Evolutionary conservation across 2,329 filamentous ascomycete species (phyloP).

Genomic region (Fusarium subtropicale): DNA sequence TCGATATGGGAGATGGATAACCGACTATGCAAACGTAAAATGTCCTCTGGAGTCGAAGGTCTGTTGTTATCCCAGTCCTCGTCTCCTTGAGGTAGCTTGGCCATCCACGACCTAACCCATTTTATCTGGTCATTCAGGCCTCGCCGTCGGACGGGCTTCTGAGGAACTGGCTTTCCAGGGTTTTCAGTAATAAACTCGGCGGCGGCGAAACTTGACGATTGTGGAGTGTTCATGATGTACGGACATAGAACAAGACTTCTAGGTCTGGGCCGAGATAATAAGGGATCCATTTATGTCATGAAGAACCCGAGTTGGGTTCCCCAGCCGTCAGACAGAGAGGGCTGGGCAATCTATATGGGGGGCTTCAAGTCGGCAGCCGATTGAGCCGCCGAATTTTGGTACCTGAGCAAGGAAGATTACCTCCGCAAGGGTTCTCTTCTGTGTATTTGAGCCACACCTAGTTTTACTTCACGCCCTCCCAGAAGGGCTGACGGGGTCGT

Average conservation of each 20-base stretch:
- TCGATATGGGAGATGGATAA: slow-evolving; percentile 39
- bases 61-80: slow-evolving; percentile 46
- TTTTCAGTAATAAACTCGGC: slow-evolving; percentile 45
- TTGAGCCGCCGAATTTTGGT: slow-evolving; percentile 39
- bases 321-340: slow-evolving; percentile 30
- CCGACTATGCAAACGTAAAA: slow-evolving; percentile 34
- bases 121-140: slow-evolving; percentile 44
- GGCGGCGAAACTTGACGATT: slow-evolving; percentile 36
- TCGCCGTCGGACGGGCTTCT: slow-evolving; percentile 42
- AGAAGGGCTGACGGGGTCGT: slow-evolving; percentile 29
- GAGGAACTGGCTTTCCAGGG: slow-evolving; percentile 41
- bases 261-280: slow-evolving; percentile 26
- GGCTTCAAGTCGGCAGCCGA: slow-evolving; percentile 37
- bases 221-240: slow-evolving; percentile 38
- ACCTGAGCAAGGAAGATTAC: slow-evolving; percentile 38
- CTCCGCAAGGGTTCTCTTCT: slow-evolving; percentile 28
- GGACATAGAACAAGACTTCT: slow-evolving; percentile 22
- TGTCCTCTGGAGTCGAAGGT: slow-evolving; percentile 40
- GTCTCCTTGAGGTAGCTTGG: slow-evolving; percentile 45
- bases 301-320: slow-evolving; percentile 29
- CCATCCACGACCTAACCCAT: slow-evolving; percentile 46
- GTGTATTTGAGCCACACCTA: slow-evolving; percentile 38
- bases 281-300: slow-evolving; percentile 31
- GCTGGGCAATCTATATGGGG: slow-evolving; percentile 38
- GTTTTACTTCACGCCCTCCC: slow-evolving; percentile 35